These are phyloP conservation scores for Talaromyces stipitatus DNA, from an alignment of 495 filamentous ascomycete genomes.

Conservation along the genomic window DNA sequence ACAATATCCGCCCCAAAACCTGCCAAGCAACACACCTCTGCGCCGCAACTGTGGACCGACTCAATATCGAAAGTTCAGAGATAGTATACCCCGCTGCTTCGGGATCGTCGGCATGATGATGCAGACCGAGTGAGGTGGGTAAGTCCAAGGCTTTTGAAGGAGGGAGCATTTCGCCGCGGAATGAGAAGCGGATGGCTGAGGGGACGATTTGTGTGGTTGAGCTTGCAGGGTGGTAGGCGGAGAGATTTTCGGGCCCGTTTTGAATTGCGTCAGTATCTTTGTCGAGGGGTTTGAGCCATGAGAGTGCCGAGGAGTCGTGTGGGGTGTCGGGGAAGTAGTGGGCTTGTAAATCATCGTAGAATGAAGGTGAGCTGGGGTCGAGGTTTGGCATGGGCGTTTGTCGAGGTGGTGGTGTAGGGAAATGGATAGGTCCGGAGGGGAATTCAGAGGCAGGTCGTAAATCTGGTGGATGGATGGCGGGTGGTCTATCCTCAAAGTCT, in stretches of 20 bases:
- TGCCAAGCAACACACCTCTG: slow-evolving; percentile 92
- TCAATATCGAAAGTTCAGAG: slow-evolving; percentile 74
- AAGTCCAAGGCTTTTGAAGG: slow-evolving; percentile 65
- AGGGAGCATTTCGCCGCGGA: slow-evolving; percentile 67
- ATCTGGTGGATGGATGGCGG: slow-evolving; percentile 25
- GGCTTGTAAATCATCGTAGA: slow-evolving; percentile 72
- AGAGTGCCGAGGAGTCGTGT: slow-evolving; percentile 73
- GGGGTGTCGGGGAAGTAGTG: slow-evolving; percentile 90
- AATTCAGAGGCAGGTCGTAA: slow-evolving; percentile 34
- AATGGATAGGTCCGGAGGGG: slow-evolving; percentile 45
- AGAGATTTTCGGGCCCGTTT: slow-evolving; percentile 34
- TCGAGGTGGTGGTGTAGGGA: slow-evolving; percentile 47
- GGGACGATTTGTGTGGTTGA: slow-evolving; percentile 55
- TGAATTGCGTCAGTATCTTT: slow-evolving; percentile 44
- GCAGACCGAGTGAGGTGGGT: slow-evolving; percentile 68
- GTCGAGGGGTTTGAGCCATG: slow-evolving; percentile 71
- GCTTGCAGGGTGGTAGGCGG: slow-evolving; percentile 72
- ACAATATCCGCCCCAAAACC: slow-evolving; percentile 78
- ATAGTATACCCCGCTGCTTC: slow-evolving; percentile 93
- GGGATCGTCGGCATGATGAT: slow-evolving; percentile 91
- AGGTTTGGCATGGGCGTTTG: slow-evolving; percentile 53
- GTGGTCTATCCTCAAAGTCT: slow-evolving; percentile 28
- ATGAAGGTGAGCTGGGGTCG: slow-evolving; percentile 73
- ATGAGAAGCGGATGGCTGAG: slow-evolving; percentile 79
- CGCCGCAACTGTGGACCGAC: slow-evolving; percentile 71